Conservation (phyloP, 345 rosid species). For the Eucalyptus marginata region DNA sequence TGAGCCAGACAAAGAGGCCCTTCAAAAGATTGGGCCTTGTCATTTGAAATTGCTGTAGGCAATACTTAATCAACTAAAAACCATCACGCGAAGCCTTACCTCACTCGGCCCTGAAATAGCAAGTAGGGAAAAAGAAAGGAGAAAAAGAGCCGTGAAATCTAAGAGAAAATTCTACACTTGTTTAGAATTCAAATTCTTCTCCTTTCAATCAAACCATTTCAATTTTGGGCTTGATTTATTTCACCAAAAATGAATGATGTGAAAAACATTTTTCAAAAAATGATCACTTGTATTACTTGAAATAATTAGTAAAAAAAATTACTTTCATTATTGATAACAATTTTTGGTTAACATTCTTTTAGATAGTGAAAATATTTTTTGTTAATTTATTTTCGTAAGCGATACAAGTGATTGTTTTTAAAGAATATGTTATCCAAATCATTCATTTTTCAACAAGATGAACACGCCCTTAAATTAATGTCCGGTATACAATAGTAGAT, state of each 20-base stretch:
- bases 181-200: neutral
- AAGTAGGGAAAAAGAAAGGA: neutral
- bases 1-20: neutral
- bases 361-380: neutral
- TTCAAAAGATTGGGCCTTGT: neutral
- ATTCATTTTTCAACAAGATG: accelerated
- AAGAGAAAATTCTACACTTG: neutral
- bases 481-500: neutral
- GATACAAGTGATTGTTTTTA: neutral
- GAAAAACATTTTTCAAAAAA: neutral
- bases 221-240: neutral
- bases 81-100: neutral
- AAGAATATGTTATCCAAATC: neutral
- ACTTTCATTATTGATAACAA: neutral
- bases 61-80: neutral
- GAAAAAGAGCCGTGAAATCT: neutral
- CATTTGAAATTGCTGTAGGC: neutral
- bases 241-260: neutral
- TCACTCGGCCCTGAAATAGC: neutral
- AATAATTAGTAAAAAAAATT: neutral
- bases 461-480: neutral
- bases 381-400: neutral
- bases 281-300: neutral
- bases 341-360: neutral
- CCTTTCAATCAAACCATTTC: neutral